These are phyloP conservation scores for Alopecurus myosuroides DNA, from an alignment of 176 grass and related monocot species.

Conservation along the genomic window DNA sequence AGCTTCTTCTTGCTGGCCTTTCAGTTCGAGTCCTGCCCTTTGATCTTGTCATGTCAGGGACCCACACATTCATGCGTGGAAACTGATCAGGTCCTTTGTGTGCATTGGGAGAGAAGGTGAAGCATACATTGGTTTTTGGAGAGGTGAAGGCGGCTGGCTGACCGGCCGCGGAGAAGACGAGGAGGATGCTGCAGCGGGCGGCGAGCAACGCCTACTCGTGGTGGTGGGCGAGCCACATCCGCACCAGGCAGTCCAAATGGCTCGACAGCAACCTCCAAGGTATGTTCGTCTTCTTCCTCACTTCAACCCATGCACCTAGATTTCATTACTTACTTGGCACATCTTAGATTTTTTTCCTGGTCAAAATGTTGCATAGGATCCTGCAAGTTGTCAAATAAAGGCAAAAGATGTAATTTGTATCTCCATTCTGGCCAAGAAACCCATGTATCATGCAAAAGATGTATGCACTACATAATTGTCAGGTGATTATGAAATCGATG, in stretches of 20 bases:
- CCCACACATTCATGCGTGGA: background rate
- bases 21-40: background rate
- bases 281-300: background rate
- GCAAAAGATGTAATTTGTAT: background rate
- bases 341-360: background rate
- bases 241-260: constrained; percentile 97
- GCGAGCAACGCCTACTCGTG: constrained; percentile 89
- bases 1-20: background rate
- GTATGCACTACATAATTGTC: background rate
- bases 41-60: background rate
- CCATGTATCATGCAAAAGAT: background rate
- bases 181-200: constrained; percentile 65
- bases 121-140: background rate
- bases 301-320: background rate
- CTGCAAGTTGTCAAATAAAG: background rate
- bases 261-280: constrained; percentile 80
- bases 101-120: background rate
- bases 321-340: background rate
- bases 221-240: constrained; percentile 93
- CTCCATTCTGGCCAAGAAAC: background rate
- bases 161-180: background rate
- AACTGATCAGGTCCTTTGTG: background rate
- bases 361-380: background rate
- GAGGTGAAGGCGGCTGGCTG: background rate
- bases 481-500: background rate